A percentile compares a stretch with the other conserved stretches of the same genome.
Conservation (phyloP, 208 protist genomes). For the Trichomonas vaginalis region DNA sequence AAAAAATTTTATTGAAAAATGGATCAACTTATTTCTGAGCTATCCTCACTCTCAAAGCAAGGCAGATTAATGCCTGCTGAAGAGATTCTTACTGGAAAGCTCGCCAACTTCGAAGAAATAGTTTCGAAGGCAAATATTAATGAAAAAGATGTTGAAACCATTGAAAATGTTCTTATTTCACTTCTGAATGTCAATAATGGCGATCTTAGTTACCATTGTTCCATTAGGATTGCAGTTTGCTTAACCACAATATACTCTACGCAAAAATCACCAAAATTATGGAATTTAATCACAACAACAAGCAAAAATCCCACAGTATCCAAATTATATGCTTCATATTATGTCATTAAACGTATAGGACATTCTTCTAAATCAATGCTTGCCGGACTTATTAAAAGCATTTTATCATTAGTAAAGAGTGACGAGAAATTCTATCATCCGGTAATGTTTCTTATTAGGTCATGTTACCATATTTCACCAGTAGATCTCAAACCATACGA, state of each 20-base stretch:
- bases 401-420: background rate
- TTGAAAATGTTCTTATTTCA: background rate
- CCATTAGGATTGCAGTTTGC: background rate
- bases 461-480: background rate
- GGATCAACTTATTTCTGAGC: background rate
- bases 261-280: background rate
- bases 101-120: background rate
- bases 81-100: background rate
- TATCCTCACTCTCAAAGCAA: background rate
- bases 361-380: background rate
- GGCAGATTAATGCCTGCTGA: background rate
- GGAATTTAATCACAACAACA: background rate
- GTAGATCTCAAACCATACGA: background rate
- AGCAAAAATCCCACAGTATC: background rate
- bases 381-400: background rate
- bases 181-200: background rate
- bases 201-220: background rate
- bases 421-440: background rate
- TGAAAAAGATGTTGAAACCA: background rate
- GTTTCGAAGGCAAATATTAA: background rate
- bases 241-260: background rate
- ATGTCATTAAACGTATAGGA: background rate
- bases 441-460: background rate
- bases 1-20: background rate
- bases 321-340: background rate